Conservation (phyloP, 1,284 basidiomycete species). For the Cutaneotrichosporon sp. region DNA sequence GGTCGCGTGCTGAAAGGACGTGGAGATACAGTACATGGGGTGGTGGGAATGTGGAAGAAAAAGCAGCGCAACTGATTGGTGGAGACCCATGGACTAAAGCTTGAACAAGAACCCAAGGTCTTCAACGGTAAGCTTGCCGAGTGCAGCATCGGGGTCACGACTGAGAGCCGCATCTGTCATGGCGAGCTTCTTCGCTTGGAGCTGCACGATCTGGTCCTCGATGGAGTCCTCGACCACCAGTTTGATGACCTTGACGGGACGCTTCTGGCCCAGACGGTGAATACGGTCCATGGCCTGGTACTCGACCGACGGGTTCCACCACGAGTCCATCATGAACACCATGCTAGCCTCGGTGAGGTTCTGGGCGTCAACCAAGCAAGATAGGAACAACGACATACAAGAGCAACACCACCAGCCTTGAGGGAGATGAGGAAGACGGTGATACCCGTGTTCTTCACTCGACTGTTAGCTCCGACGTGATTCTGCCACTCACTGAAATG, state of each 20-base stretch:
- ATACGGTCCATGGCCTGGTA: conserved; percentile 91
- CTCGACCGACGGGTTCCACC: conserved; percentile 66
- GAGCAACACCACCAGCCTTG: conserved; percentile 92
- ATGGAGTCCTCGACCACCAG: conserved; percentile 95
- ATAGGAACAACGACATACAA: conserved; percentile 19
- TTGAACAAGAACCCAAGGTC: conserved; percentile 75
- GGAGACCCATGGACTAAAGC: conserved; percentile 48
- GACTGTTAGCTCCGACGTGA: conserved; percentile 1
- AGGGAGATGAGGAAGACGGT: conserved; percentile 92
- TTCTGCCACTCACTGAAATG: conserved; percentile 68
- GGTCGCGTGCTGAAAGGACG: too few relatives aligned
- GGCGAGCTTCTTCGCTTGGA: conserved; percentile 64
- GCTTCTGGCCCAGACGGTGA: conserved; percentile 70
- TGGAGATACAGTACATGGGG: too few relatives aligned
- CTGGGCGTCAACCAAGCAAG: conserved; percentile 44
- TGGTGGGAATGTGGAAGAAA: too few relatives aligned
- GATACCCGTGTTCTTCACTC: conserved; percentile 87
- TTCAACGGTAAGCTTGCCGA: conserved; percentile 81
- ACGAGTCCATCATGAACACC: conserved; percentile 62
- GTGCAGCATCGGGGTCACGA: conserved; percentile 54
- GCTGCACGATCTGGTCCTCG: conserved; percentile 70
- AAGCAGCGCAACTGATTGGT: not conserved
- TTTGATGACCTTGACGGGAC: conserved; percentile 89
- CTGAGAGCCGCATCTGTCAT: conserved; percentile 43
- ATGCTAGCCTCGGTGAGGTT: conserved; percentile 90